Base-by-base conservation (phyloP, 345 rosid species). In the Anastatica hierochuntica region DNA sequence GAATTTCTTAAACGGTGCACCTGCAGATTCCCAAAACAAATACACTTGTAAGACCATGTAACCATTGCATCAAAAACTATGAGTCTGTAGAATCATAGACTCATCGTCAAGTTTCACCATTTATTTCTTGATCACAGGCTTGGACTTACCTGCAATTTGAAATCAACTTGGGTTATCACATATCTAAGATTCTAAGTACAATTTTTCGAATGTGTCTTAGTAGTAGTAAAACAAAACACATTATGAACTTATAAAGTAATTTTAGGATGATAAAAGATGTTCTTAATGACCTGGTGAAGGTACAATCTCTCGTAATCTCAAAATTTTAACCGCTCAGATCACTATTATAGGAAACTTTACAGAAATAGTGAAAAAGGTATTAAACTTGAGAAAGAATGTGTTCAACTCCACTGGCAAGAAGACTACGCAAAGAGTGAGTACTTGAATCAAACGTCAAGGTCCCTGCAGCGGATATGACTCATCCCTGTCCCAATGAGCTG, bases 121-220 rank as follows among this genome's bases (percentile, higher is more conserved):
- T 46, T 97, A 97, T 78, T 94, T 94, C 87, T 94, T 94, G 72
- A 94, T 94, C 71, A 94, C 97, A 62, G 97, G 97, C 84, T 94
- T 94, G 81, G 73, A 88, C 71, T 80, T 94, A 38, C 98, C 98
- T 90, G 73, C 60, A 60, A 71, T 54, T 40, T 10, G 12, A 21
- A 50, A 24, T 27, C 15, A 34, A 58, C 50, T 9, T 0, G 15
- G 0, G 2, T 0, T 26, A 21, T 35, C 27, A 50, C 30, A 8
- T 43, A 27, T 12, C 60, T 7, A n/a, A 7, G 26, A 24, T 41
- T 56, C 8, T 9, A 2, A 14, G n/a, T n/a, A n/a, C n/a, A n/a
- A n/a, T n/a, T n/a, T n/a, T n/a, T n/a, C n/a, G n/a, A n/a, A 43
- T 16, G 27, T 12, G 12, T 50, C n/a, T n/a, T n/a, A n/a, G n/a